Percentiles rank a stretch among this genome's conserved stretches.
Evolutionary conservation across 768 basidiomycete genomes (phyloP).

Genomic region (Phlebiopsis flavidoalba): DNA sequence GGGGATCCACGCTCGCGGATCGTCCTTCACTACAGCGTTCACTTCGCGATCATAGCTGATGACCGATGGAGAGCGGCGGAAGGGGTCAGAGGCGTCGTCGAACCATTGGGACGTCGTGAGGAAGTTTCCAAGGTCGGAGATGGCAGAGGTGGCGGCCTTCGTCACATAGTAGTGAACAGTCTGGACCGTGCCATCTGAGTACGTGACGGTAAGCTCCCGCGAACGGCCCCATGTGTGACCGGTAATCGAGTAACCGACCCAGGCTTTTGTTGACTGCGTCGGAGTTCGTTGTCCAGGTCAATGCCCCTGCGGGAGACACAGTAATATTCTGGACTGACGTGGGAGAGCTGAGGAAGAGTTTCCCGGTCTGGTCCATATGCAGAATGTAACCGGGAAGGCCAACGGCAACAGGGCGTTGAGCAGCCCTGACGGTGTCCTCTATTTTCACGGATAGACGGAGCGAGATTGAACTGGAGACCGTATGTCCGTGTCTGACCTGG

Average conservation of each 20-base stretch:
- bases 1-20: slow-evolving; percentile 55
- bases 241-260: slow-evolving; percentile 46
- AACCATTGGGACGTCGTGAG: slow-evolving; percentile 53
- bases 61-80: slow-evolving; percentile 47
- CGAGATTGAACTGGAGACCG: slow-evolving; percentile 47
- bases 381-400: slow-evolving; percentile 52
- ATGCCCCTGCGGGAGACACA: slow-evolving; percentile 41
- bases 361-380: slow-evolving; percentile 41
- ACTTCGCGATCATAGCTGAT: slow-evolving; percentile 51
- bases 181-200: slow-evolving; percentile 45
- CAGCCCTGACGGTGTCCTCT: slow-evolving; percentile 37
- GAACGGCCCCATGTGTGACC: slow-evolving; percentile 40
- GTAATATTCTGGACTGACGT: slow-evolving; percentile 36
- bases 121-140: slow-evolving; percentile 49
- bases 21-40: slow-evolving; percentile 44
- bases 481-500: slow-evolving; percentile 47
- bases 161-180: slow-evolving; percentile 50
- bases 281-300: slow-evolving; percentile 39
- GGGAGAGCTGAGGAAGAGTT: slow-evolving; percentile 45
- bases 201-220: slow-evolving; percentile 43
- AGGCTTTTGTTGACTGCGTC: slow-evolving; percentile 37
- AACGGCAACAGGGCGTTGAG: slow-evolving; percentile 42
- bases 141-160: slow-evolving; percentile 37
- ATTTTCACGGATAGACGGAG: slow-evolving; percentile 45
- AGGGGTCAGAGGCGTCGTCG: slow-evolving; percentile 42